Evolutionary conservation across 1,284 basidiomycete species (phyloP), one percentile per base, ranked within the genome.

Genomic region (Apiotrichum mycotoxinovorans): DNA sequence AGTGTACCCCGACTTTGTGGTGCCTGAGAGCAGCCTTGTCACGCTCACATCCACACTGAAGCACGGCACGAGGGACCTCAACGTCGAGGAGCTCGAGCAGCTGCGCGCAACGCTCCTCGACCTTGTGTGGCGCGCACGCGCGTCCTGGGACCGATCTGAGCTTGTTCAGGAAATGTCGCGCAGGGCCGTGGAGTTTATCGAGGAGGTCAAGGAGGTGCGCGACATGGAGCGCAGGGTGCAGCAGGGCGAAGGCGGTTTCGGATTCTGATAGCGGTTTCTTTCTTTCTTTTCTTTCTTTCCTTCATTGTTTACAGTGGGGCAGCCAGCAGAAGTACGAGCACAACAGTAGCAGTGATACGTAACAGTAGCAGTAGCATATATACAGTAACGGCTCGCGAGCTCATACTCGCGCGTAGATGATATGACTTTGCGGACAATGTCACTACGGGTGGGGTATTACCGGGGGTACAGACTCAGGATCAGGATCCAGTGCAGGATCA

Each of bases 51-150:
- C 49, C 0, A 57, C 61, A 10, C 56, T 77, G 26, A 54, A 55
- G 26, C 25, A 61, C 27, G 41, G 40, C 11, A 94, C 91, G 1
- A 73, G 64, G 1, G 67, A 68, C 1, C 78, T 93, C 43, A 88
- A 80, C 25, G 82, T 98, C 45, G 95, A 98, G 69, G 86, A 97
- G 72, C 83, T 98, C 3, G 94, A 98, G 70, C 92, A 97, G 71
- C 80, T 98, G 8, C 85, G 96, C 4, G 93, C 95, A 5, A 85
- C 84, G 1, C 88, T 85, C 63, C 84, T 93, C 44, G 85, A 87
- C 51, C 80, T 80, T 34, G 82, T 98, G 20, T 98, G 94, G 92
- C 80, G 84, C 20, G 84, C 85, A 62, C 80, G 93, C 18, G 76
- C 79, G 20, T 86, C 88, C 20, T 98, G 96, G 94, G 83, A 97